A percentile compares a stretch with the other conserved stretches of the same genome.
Evolutionary conservation across 192 early-diverging fungal species (phyloP).

Genomic region (Chytriomyces sp.): DNA sequence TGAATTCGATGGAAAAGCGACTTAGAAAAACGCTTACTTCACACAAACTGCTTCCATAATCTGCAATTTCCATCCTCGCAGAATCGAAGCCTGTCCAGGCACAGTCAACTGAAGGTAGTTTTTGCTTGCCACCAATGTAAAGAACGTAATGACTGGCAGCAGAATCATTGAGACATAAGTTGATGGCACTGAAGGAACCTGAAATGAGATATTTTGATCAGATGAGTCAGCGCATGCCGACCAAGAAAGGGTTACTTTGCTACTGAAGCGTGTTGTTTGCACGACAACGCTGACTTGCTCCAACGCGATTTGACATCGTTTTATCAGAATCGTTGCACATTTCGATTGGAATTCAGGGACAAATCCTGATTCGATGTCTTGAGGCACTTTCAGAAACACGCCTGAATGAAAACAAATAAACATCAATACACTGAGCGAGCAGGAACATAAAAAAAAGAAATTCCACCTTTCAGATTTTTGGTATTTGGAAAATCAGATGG

Average conservation of each 20-base stretch:
- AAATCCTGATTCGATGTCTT: not conserved
- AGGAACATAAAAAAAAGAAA: not conserved
- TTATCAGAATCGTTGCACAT: not conserved
- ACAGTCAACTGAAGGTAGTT: not conserved
- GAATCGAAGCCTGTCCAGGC: not conserved
- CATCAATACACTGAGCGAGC: not conserved
- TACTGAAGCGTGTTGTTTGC: constrained; percentile 31
- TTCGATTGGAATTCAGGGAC: constrained; percentile 20
- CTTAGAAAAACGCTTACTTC: not conserved
- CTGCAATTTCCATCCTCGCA: constrained; percentile 7
- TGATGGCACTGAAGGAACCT: constrained; percentile 21
- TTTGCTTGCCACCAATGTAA: not conserved
- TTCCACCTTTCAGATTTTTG: constrained; percentile 15
- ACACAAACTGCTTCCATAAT: constrained; percentile 14
- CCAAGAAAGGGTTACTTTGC: constrained; percentile 10
- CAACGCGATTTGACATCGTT: constrained; percentile 28
- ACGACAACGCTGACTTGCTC: constrained; percentile 32
- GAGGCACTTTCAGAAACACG: not conserved
- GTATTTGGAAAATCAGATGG: constrained; percentile 14
- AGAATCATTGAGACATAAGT: constrained; percentile 30
- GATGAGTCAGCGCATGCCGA: not conserved
- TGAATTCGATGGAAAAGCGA: not conserved
- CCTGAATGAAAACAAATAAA: not conserved
- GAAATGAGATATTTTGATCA: not conserved
- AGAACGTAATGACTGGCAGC: constrained; percentile 27